Base-by-base conservation (phyloP, 208 protist species). In the Endotrypanum monterogeii region DNA sequence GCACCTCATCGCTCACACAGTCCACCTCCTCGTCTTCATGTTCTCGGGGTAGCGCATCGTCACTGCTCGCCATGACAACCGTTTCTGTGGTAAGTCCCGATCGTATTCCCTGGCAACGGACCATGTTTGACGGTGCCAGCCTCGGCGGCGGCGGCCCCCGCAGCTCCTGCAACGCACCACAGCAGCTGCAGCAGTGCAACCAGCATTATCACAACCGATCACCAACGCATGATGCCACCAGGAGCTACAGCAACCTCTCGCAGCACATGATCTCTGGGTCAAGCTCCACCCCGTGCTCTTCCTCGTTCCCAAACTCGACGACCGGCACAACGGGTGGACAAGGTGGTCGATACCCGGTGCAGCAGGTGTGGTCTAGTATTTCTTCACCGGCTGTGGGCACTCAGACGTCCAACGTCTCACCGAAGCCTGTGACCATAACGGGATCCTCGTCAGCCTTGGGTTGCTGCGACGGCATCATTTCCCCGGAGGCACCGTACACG, bases 241-340 rank as follows among this genome's bases (percentile, higher is more conserved):
- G 66, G 18, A 79, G 74, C 74, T 62, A 44, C 50, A 69, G 67
- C 51, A 73, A 54, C 51, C 28, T 68, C 3, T 67, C 74, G 7
- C 63, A 51, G 50, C 23, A 52, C 66, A 37, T 65, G 7, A 35
- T 56, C 5, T 44, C 51, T 4, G 11, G 5, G 2, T 71, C 74
- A 20, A 23, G 18, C 4, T 51, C 55, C 35, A 28, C 67, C 57
- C 39, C 23, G 4, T 57, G 66, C 20, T 52, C 44, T 6, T 71
- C 51, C 23, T 57, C 67, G 30, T 44, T 66, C 32, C 44, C 65
- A 37, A 62, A 71, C 50, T 70, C 50, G 8, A 41, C 39, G 28
- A 28, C 65, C 50, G 32, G 65, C 65, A 32, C 65, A 8, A 54
- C 30, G 28, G 50, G 25, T 39, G 23, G 30, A 3, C 66, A 32